Evolutionary conservation across 495 filamentous ascomycete genomes (phyloP).

Genomic region (Penicillium waksmanii): DNA sequence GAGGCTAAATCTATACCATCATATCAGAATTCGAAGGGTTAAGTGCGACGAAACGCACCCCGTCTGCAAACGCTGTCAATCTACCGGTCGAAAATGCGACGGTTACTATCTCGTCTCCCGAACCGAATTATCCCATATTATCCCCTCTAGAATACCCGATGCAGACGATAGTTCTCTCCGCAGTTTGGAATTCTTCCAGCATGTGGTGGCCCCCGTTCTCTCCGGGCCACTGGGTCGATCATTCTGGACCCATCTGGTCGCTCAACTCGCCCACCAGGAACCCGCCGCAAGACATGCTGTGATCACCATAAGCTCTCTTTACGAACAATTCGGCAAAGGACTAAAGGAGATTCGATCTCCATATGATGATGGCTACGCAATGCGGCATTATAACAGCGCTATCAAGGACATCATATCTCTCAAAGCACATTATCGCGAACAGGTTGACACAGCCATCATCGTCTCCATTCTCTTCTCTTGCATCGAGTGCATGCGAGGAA

Average conservation of each 20-base stretch:
- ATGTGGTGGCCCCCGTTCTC: conserved; percentile 4
- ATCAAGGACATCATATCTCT: conserved; percentile 7
- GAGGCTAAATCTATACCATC: background rate
- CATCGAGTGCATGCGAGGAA: conserved; percentile 19
- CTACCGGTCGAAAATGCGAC: conserved; percentile 53
- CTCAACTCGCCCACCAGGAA: conserved; percentile 10
- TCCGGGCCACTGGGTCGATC: conserved; percentile 11
- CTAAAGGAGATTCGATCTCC: background rate
- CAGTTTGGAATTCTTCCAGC: conserved; percentile 8
- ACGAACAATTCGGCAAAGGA: conserved; percentile 1
- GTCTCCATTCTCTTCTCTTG: conserved; percentile 19
- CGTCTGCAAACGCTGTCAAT: conserved; percentile 16
- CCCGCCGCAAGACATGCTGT: conserved; percentile 14
- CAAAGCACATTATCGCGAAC: conserved; percentile 1
- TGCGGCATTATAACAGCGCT: conserved; percentile 20
- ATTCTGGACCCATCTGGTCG: conserved; percentile 19
- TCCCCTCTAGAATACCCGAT: conserved; percentile 8
- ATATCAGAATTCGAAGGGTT: conserved; percentile 15
- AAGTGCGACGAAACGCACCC: conserved; percentile 26
- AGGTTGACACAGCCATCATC: conserved; percentile 11
- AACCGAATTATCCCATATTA: conserved; percentile 1
- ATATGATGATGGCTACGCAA: conserved; percentile 4
- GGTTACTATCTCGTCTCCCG: conserved; percentile 28
- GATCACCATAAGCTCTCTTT: conserved; percentile 13
- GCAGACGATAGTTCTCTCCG: background rate